A percentile compares a stretch with the other conserved stretches of the same genome.
These are phyloP conservation scores for Aureobasidium sp. DNA, from an alignment of 2,329 filamentous ascomycete species.

Conservation along the genomic window DNA sequence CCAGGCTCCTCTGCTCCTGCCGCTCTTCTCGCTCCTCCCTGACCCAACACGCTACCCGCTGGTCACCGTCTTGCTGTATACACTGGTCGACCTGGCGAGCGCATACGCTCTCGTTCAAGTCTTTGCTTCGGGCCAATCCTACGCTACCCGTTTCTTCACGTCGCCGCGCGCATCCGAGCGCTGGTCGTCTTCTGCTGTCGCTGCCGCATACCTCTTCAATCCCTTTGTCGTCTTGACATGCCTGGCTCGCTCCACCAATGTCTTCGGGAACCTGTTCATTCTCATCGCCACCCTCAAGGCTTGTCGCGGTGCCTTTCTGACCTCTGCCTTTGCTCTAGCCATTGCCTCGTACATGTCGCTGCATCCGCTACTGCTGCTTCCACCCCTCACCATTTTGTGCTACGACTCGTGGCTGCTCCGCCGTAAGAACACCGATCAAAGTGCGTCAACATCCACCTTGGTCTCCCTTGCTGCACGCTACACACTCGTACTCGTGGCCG, in stretches of 20 bases:
- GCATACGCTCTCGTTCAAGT: slow-evolving; percentile 72
- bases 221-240: slow-evolving; percentile 89
- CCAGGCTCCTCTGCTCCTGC: slow-evolving; percentile 78
- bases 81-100: slow-evolving; percentile 69
- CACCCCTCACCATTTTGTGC: slow-evolving; percentile 70
- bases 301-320: slow-evolving; percentile 59
- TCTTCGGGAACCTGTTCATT: slow-evolving; percentile 83
- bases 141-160: slow-evolving; percentile 64
- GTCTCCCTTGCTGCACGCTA: slow-evolving; percentile 39
- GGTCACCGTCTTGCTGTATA: slow-evolving; percentile 72
- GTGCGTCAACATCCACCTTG: not conserved
- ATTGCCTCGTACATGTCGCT: slow-evolving; percentile 87
- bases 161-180: slow-evolving; percentile 66
- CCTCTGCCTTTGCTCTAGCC: slow-evolving; percentile 73
- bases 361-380: slow-evolving; percentile 79
- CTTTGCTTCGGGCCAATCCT: slow-evolving; percentile 70
- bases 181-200: slow-evolving; percentile 68
- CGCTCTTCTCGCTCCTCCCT: slow-evolving; percentile 83
- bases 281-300: slow-evolving; percentile 77
- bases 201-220: slow-evolving; percentile 87
- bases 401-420: slow-evolving; percentile 47
- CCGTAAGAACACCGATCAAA: not conserved
- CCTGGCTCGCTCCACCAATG: slow-evolving; percentile 76
- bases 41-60: slow-evolving; percentile 52
- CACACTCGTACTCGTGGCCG: slow-evolving; percentile 44